phyloP scores from a whole-genome alignment of 352 stramenopile genomes.

The Pythium scleroteichum region DNA sequence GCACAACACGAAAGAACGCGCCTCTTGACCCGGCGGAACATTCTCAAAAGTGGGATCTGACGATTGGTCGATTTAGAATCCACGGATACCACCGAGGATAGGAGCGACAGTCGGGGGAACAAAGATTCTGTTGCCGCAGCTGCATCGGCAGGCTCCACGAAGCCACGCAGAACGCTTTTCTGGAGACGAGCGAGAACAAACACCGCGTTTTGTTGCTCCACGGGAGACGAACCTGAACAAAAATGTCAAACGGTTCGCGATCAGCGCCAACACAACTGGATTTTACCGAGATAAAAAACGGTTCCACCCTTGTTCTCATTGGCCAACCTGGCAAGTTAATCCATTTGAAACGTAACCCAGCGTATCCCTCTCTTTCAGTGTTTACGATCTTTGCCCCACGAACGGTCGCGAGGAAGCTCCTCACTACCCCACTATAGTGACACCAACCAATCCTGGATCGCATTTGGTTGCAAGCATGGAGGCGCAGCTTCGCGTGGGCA shows the following conservation, averaged over 20 bases:
- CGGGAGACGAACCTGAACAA: neutral
- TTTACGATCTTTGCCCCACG: neutral
- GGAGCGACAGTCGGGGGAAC: slow-evolving; percentile 2
- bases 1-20: slow-evolving; percentile 10
- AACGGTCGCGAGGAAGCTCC: neutral
- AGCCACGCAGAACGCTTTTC: no score
- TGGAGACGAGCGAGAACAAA: no score
- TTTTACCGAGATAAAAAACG: no score
- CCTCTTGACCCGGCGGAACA: slow-evolving; percentile 10
- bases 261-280: no score
- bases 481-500: slow-evolving; percentile 17
- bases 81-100: no score
- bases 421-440: slow-evolving; percentile 5
- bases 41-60: slow-evolving; percentile 10
- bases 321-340: neutral
- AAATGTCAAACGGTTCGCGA: no score
- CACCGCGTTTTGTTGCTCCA: slow-evolving; percentile 7
- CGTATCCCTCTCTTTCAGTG: slow-evolving; percentile 12
- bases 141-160: no score
- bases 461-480: no score
- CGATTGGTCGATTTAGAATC: slow-evolving; percentile 22
- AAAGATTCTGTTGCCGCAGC: slow-evolving; percentile 19
- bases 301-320: no score
- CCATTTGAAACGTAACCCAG: neutral
- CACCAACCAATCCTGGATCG: neutral